A percentile compares a stretch with the other conserved stretches of the same genome.
Evolutionary conservation across 768 basidiomycete species (phyloP).

Genomic region (Lactarius akahatsu): DNA sequence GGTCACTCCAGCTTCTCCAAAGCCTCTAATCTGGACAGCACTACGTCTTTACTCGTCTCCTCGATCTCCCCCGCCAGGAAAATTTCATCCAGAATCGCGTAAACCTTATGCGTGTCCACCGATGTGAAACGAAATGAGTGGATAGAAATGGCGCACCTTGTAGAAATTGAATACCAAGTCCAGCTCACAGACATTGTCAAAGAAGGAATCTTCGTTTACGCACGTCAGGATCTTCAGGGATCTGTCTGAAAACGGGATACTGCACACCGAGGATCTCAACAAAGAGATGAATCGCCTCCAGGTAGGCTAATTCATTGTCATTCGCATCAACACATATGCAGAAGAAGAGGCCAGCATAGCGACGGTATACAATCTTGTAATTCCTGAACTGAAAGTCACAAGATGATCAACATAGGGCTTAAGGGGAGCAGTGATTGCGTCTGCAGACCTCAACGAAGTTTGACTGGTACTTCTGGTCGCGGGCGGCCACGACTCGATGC

Average conservation of each 20-base stretch:
- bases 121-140: neutral
- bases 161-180: slow-evolving; percentile 99
- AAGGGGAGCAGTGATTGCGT: slow-evolving; percentile 6
- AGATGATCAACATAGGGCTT: slow-evolving; percentile 11
- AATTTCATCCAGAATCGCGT: slow-evolving; percentile 97
- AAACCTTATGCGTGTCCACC: slow-evolving; percentile 60
- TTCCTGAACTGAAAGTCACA: slow-evolving; percentile 75
- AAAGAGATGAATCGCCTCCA: slow-evolving; percentile 97
- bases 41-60: slow-evolving; percentile 97
- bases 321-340: slow-evolving; percentile 97
- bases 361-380: slow-evolving; percentile 95
- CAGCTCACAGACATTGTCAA: slow-evolving; percentile 97
- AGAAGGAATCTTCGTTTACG: slow-evolving; percentile 77
- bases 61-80: slow-evolving; percentile 98
- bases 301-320: slow-evolving; percentile 95
- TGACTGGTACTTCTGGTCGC: slow-evolving; percentile 98
- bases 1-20: slow-evolving; percentile 87
- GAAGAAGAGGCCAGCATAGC: slow-evolving; percentile 98
- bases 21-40: slow-evolving; percentile 84
- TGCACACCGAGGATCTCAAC: slow-evolving; percentile 91
- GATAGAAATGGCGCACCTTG: slow-evolving; percentile 55
- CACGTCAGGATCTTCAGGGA: slow-evolving; percentile 11
- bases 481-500: slow-evolving; percentile 90
- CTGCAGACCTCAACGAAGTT: slow-evolving; percentile 93
- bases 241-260: neutral